Conservation (phyloP, 768 basidiomycete genomes). For the Rhodocollybia butyracea region DNA sequence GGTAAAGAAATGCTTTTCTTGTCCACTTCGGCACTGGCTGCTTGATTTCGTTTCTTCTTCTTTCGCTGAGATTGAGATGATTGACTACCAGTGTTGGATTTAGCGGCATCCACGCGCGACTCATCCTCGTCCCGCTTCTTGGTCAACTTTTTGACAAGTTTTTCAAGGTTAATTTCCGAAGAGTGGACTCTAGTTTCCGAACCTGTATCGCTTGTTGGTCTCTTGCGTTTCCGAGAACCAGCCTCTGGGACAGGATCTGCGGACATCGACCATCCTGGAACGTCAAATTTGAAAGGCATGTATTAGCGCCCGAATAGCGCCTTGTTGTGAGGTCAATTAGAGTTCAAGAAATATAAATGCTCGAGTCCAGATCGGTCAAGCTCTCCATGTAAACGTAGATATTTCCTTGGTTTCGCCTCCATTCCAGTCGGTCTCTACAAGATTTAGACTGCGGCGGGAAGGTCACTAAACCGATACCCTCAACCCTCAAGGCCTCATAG, state of each 20-base stretch:
- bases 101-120: constrained; percentile 14
- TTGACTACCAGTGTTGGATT: constrained; percentile 17
- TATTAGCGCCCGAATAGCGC: neutral
- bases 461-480: no score
- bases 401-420: no score
- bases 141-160: constrained; percentile 49
- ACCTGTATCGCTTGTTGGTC: constrained; percentile 33
- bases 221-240: constrained; percentile 54
- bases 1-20: constrained; percentile 19
- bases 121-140: constrained; percentile 17
- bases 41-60: constrained; percentile 8
- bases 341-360: no score
- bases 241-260: constrained; percentile 35
- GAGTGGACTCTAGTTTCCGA: constrained; percentile 22
- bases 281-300: constrained; percentile 59
- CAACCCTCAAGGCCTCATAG: no score
- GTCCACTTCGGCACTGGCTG: constrained; percentile 13
- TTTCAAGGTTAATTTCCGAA: constrained; percentile 56
- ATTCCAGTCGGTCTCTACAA: no score
- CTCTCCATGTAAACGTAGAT: no score
- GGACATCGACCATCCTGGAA: constrained; percentile 66
- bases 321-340: no score
- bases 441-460: no score
- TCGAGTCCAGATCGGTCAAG: no score
- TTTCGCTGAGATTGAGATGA: constrained; percentile 14